Evolutionary conservation across 306 rosid species (phyloP).

Genomic region (Vigna radiata): DNA sequence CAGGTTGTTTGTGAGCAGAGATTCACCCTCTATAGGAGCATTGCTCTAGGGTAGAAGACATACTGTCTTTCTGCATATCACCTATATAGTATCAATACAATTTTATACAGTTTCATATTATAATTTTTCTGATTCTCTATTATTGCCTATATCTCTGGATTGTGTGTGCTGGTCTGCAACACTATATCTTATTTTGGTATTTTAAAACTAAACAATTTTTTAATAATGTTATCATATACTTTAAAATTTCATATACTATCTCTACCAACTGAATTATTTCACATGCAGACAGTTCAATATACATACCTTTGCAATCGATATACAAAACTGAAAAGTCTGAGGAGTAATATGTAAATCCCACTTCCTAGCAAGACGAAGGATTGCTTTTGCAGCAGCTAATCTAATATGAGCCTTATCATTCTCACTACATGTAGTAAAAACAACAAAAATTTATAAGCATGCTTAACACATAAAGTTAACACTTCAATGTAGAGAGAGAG

Average conservation of each 20-base stretch:
- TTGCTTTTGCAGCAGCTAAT: slow-evolving; percentile 86
- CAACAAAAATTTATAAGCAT: slow-evolving; percentile 28
- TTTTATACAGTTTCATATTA: no score
- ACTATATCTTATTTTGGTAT: background rate
- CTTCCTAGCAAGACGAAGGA: slow-evolving; percentile 79
- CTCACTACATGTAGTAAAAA: slow-evolving; percentile 56
- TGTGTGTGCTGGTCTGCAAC: no score
- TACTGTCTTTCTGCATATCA: no score
- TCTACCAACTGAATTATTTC: slow-evolving; percentile 22
- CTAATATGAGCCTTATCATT: slow-evolving; percentile 62
- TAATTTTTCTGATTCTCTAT: no score
- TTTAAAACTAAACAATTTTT: no score
- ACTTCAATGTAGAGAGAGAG: background rate
- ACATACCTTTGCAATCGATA: slow-evolving; percentile 73
- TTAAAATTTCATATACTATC: slow-evolving; percentile 1
- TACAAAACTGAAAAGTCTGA: slow-evolving; percentile 60
- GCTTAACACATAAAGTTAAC: background rate
- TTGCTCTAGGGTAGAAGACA: no score
- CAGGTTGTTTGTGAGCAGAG: no score
- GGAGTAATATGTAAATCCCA: slow-evolving; percentile 90
- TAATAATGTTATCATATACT: background rate
- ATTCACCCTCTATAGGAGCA: no score
- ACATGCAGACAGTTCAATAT: slow-evolving; percentile 35
- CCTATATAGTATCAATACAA: no score
- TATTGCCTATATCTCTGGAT: no score